Percentiles rank a stretch among this genome's conserved stretches.
These are phyloP conservation scores for Candida quercuum DNA, from an alignment of 805 yeast genomes.

Conservation along the genomic window DNA sequence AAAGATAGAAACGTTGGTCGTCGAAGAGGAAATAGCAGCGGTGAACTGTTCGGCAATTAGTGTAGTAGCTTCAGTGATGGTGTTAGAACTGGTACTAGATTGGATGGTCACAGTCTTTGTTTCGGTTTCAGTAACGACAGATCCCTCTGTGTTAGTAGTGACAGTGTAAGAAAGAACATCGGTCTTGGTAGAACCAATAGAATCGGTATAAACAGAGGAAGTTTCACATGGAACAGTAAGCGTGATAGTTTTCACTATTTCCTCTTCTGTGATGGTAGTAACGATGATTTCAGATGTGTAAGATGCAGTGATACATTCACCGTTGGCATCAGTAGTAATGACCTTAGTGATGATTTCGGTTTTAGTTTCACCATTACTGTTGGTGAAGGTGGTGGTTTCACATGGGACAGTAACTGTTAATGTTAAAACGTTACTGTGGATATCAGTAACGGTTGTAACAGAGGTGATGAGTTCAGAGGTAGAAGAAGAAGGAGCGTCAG, in stretches of 20 bases:
- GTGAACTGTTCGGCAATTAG: no score
- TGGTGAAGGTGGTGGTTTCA: conserved; percentile 1
- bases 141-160: background rate
- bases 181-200: conserved; percentile 1
- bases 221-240: conserved; percentile 5
- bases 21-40: no score
- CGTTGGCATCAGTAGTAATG: conserved; percentile 3
- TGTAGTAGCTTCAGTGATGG: no score
- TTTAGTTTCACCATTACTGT: conserved; percentile 1
- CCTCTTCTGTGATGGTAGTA: conserved; percentile 3
- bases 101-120: no score
- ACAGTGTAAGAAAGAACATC: background rate
- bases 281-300: conserved; percentile 2
- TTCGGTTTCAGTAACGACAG: no score
- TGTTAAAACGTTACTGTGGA: conserved; percentile 1
- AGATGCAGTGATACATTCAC: background rate
- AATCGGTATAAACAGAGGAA: background rate
- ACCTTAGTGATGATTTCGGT: conserved; percentile 2
- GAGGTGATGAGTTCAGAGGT: no score
- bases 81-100: no score
- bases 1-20: no score
- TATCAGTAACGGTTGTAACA: background rate
- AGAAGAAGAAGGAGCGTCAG: no score
- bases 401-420: conserved; percentile 5
- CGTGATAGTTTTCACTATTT: background rate